These are phyloP conservation scores for Colletotrichum zoysiae DNA, from an alignment of 2,329 filamentous ascomycete genomes.

Conservation along the genomic window DNA sequence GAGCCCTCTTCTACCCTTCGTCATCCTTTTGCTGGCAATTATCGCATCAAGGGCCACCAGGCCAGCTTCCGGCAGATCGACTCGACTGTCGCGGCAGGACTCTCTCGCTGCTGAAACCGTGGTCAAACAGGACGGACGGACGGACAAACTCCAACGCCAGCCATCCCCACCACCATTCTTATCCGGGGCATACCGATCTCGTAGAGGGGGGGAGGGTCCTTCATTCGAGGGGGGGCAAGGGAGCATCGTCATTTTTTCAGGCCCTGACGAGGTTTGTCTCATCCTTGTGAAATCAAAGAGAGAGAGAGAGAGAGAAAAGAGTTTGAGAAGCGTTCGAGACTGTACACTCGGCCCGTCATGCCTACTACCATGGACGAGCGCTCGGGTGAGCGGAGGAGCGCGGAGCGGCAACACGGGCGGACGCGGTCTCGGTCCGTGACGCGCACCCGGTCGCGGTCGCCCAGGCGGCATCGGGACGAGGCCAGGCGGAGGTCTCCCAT, in stretches of 20 bases:
- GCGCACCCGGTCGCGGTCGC: conserved; percentile 45
- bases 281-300: background rate
- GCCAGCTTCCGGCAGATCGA: conserved; percentile 24
- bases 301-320: background rate
- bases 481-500: conserved; percentile 33
- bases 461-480: conserved; percentile 28
- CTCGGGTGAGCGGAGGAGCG: background rate
- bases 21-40: background rate
- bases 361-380: background rate
- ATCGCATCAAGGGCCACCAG: background rate
- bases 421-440: conserved; percentile 36
- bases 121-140: conserved; percentile 35
- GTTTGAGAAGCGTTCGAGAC: background rate
- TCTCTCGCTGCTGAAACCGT: conserved; percentile 37
- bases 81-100: conserved; percentile 22
- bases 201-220: background rate
- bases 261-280: background rate
- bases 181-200: background rate
- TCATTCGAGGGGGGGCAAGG: no score
- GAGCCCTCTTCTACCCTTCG: background rate
- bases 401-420: background rate
- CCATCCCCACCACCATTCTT: background rate
- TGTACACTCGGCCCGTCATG: background rate
- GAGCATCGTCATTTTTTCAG: no score
- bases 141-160: conserved; percentile 3